Conservation (phyloP, 352 stramenopile species). For the Phytophthora colocasiae region DNA sequence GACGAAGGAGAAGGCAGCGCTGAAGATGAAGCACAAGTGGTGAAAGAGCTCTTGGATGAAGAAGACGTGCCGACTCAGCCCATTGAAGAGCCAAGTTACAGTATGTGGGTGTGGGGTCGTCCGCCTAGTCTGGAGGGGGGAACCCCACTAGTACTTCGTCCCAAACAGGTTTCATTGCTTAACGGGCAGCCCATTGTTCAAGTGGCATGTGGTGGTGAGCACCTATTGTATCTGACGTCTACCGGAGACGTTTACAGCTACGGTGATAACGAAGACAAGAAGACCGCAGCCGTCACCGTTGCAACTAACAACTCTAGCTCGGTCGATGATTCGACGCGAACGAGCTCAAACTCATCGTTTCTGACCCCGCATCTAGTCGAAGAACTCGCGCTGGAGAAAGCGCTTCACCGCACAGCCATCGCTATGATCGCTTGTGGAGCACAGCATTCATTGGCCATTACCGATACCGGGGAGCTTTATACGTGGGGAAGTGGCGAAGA, state of each 20-base stretch:
- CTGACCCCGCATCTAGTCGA: constrained; percentile 70
- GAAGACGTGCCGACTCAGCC: constrained; percentile 3
- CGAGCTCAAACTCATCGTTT: constrained; percentile 45
- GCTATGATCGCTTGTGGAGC: constrained; percentile 69
- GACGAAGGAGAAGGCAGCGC: constrained; percentile 30
- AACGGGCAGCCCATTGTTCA: constrained; percentile 72
- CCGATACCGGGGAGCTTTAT: constrained; percentile 74
- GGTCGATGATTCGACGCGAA: constrained; percentile 13
- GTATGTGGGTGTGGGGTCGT: constrained; percentile 78
- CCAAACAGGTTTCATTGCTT: constrained; percentile 61
- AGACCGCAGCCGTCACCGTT: constrained; percentile 27
- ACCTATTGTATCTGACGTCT: constrained; percentile 78
- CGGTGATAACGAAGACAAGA: constrained; percentile 74
- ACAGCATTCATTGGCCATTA: constrained; percentile 81
- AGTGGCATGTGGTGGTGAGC: constrained; percentile 79
- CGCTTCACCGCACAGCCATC: constrained; percentile 73
- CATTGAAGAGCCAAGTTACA: constrained; percentile 36
- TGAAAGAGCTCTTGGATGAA: constrained; percentile 4
- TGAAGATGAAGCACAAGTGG: constrained; percentile 16
- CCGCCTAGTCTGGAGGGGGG: constrained; percentile 60
- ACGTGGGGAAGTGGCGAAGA: constrained; percentile 88
- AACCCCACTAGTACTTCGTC: constrained; percentile 66
- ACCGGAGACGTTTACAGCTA: constrained; percentile 85
- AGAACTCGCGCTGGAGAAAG: constrained; percentile 83
- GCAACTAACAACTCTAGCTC: background rate